Evolutionary conservation across 805 yeast genomes (phyloP).

Genomic region (Yarrowia keelungensis): DNA sequence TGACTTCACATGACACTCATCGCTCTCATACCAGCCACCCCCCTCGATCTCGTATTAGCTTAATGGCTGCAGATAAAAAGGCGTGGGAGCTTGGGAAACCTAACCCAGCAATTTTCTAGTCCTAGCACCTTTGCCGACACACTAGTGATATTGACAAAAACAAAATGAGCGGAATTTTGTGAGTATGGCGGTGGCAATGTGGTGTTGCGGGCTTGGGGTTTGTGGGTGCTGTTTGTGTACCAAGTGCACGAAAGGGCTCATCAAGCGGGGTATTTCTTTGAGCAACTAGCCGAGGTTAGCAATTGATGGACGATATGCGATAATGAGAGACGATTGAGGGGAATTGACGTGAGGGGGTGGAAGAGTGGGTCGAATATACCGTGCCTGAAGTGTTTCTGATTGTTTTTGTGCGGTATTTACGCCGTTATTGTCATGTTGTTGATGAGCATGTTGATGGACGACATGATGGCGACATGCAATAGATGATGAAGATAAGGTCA

Average conservation of each 20-base stretch:
- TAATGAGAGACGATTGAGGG: neutral
- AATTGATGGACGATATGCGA: neutral
- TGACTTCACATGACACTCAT: neutral
- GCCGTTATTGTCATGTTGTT: too few relatives aligned
- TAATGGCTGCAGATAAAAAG: conserved; percentile 13
- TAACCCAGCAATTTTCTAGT: conserved; percentile 33
- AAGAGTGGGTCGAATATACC: neutral
- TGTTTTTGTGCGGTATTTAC: too few relatives aligned
- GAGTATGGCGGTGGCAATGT: neutral
- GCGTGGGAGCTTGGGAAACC: conserved; percentile 29
- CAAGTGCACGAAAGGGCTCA: neutral
- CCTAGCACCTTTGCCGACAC: conserved; percentile 30
- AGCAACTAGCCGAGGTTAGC: conserved; percentile 22
- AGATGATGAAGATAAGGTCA: too few relatives aligned
- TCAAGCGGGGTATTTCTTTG: neutral
- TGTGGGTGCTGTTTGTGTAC: neutral
- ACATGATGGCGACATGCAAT: neutral
- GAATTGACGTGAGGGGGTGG: neutral
- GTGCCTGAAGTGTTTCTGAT: neutral
- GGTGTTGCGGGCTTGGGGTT: neutral
- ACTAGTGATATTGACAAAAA: neutral
- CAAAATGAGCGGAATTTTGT: conserved; percentile 36
- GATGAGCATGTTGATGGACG: neutral
- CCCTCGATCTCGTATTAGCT: conserved; percentile 28
- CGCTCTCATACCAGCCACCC: neutral